phyloP scores from a whole-genome alignment of 2,329 filamentous ascomycete genomes.

The Claviceps sp. region DNA sequence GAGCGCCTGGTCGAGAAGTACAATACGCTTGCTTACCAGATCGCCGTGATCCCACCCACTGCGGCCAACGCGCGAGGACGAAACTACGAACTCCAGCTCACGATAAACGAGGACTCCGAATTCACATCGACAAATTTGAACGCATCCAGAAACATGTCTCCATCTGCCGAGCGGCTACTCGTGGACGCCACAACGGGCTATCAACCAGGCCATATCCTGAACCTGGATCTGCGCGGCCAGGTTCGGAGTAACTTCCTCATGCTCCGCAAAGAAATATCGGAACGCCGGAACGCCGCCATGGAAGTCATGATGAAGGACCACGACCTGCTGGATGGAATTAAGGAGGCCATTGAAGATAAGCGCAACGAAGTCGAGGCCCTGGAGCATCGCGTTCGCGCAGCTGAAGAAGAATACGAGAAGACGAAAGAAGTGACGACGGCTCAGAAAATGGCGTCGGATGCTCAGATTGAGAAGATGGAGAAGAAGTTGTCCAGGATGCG shows the following conservation, averaged over 20 bases:
- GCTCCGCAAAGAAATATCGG: slow-evolving; percentile 83
- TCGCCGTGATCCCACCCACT: slow-evolving; percentile 73
- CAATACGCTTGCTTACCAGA: slow-evolving; percentile 90
- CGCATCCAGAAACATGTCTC: slow-evolving; percentile 21
- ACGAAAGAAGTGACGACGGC: slow-evolving; percentile 76
- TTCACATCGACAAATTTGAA: slow-evolving; percentile 54
- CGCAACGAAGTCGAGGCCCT: slow-evolving; percentile 82
- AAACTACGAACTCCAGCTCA: slow-evolving; percentile 74
- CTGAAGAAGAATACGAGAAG: slow-evolving; percentile 88
- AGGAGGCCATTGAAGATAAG: slow-evolving; percentile 95
- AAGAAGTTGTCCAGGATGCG: slow-evolving; percentile 95
- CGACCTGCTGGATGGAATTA: slow-evolving; percentile 84
- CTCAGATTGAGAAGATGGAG: slow-evolving; percentile 97
- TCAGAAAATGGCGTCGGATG: slow-evolving; percentile 77
- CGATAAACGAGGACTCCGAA: slow-evolving; percentile 65
- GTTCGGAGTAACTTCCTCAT: slow-evolving; percentile 67
- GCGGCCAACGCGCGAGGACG: slow-evolving; percentile 75
- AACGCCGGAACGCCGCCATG: slow-evolving; percentile 66
- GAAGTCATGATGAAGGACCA: slow-evolving; percentile 92
- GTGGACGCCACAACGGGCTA: slow-evolving; percentile 76
- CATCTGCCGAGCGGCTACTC: slow-evolving; percentile 59
- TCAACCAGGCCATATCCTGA: slow-evolving; percentile 76
- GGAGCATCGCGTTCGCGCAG: slow-evolving; percentile 74
- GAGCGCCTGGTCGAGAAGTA: slow-evolving; percentile 81
- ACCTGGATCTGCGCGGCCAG: slow-evolving; percentile 71